Evolutionary conservation across 805 yeast species (phyloP).

Genomic region (Yarrowia osloensis): DNA sequence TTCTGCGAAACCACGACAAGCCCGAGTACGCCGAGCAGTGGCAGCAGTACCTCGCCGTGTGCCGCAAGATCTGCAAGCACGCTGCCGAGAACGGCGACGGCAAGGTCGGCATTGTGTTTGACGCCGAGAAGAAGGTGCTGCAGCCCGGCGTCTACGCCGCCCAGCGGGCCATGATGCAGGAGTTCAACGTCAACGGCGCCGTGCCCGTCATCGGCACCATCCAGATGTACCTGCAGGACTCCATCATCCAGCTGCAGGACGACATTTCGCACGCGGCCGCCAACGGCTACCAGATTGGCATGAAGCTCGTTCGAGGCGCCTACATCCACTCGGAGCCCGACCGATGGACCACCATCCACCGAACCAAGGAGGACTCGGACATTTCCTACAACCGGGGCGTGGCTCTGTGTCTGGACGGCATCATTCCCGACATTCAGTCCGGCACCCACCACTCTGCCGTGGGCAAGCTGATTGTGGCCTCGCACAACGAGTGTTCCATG

Average conservation of each 20-base stretch:
- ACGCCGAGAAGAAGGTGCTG: constrained; percentile 86
- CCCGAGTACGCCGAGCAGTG: constrained; percentile 56
- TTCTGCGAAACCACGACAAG: constrained; percentile 60
- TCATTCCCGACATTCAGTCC: constrained; percentile 49
- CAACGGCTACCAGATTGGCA: constrained; percentile 68
- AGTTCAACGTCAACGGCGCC: constrained; percentile 65
- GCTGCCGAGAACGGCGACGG: constrained; percentile 46
- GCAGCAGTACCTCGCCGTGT: constrained; percentile 62
- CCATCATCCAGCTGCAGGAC: constrained; percentile 57
- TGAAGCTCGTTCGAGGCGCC: constrained; percentile 94
- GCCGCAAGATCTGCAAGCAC: constrained; percentile 62
- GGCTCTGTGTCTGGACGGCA: constrained; percentile 58
- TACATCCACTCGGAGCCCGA: constrained; percentile 86
- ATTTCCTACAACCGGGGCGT: constrained; percentile 71
- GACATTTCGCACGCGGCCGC: constrained; percentile 68
- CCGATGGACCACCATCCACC: constrained; percentile 66
- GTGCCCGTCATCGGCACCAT: constrained; percentile 85
- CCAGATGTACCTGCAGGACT: constrained; percentile 84
- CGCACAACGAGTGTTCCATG: constrained; percentile 84
- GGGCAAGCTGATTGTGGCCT: constrained; percentile 72
- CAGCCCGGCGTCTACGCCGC: constrained; percentile 90
- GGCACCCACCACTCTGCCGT: constrained; percentile 59
- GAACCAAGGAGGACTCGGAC: constrained; percentile 80
- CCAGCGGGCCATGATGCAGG: constrained; percentile 76
- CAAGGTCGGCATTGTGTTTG: constrained; percentile 67